A percentile compares a stretch with the other conserved stretches of the same genome.
phyloP scores from a whole-genome alignment of 2,329 filamentous ascomycete genomes.

The Ophiocordyceps australis region DNA sequence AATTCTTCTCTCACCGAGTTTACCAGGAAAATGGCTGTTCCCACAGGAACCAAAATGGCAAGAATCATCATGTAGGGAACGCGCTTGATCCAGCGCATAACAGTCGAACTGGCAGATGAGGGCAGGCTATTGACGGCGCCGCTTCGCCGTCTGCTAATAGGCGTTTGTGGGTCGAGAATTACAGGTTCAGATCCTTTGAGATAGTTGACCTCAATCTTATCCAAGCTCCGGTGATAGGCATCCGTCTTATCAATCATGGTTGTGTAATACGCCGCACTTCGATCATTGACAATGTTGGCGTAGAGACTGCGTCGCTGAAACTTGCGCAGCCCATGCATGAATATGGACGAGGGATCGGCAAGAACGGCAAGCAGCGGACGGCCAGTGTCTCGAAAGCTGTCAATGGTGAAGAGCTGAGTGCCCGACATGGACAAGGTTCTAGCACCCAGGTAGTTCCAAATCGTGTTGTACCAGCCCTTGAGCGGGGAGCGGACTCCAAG shows the following conservation, averaged over 20 bases:
- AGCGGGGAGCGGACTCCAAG: conserved; percentile 57
- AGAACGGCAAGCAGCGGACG: conserved; percentile 64
- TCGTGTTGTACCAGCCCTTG: conserved; percentile 43
- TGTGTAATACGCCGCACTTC: conserved; percentile 68
- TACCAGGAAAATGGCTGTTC: conserved; percentile 49
- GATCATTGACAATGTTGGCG: conserved; percentile 74
- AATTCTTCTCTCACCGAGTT: conserved; percentile 65
- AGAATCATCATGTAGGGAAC: conserved; percentile 49
- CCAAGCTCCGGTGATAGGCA: conserved; percentile 47
- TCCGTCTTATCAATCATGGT: conserved; percentile 61
- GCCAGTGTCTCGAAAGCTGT: conserved; percentile 70
- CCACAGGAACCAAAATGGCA: conserved; percentile 55
- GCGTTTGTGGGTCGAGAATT: conserved; percentile 50
- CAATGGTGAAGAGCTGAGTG: conserved; percentile 72
- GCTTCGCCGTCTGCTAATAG: conserved; percentile 29
- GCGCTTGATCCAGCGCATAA: conserved; percentile 24
- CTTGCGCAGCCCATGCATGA: conserved; percentile 57
- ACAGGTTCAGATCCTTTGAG: conserved; percentile 56
- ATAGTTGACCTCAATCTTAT: conserved; percentile 54
- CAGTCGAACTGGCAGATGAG: conserved; percentile 12
- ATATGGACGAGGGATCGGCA: conserved; percentile 70
- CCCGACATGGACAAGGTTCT: conserved; percentile 69
- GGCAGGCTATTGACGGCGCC: conserved; percentile 9
- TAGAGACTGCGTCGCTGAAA: conserved; percentile 71
- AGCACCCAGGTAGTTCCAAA: conserved; percentile 74